Percentiles rank a stretch among this genome's conserved stretches.
These are phyloP conservation scores for Mangifera indica DNA, from an alignment of 345 rosid genomes.

Conservation along the genomic window DNA sequence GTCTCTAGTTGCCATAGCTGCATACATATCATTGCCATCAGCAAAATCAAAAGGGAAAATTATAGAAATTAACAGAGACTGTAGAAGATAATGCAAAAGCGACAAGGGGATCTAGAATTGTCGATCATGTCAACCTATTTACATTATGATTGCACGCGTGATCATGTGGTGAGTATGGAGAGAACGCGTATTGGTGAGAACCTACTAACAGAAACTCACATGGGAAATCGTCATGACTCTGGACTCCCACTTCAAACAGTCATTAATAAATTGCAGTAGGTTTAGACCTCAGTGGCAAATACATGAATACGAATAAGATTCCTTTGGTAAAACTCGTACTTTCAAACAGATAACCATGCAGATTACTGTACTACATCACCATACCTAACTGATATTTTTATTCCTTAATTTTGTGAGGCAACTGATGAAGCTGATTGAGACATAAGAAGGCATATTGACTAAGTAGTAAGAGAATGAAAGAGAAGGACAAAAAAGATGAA, in stretches of 20 bases:
- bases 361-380: background rate
- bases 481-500: background rate
- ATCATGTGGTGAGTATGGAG: slow-evolving; percentile 8
- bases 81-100: background rate
- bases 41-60: background rate
- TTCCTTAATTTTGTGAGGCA: background rate
- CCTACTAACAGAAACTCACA: slow-evolving; percentile 27
- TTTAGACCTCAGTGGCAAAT: background rate
- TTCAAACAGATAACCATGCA: background rate
- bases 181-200: slow-evolving; percentile 18
- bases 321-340: background rate
- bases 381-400: background rate
- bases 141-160: slow-evolving; percentile 18
- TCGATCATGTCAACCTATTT: slow-evolving; percentile 24
- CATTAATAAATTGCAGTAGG: slow-evolving; percentile 11
- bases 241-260: slow-evolving; percentile 22
- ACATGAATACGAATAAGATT: background rate
- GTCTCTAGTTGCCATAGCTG: slow-evolving; percentile 99
- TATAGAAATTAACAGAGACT: slow-evolving; percentile 4
- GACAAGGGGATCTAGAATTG: slow-evolving; percentile 15
- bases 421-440: background rate
- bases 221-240: slow-evolving; percentile 23
- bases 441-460: background rate
- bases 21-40: slow-evolving; percentile 22
- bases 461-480: background rate